phyloP scores from a whole-genome alignment of 768 basidiomycete genomes.

The Lactarius hatsudake region DNA sequence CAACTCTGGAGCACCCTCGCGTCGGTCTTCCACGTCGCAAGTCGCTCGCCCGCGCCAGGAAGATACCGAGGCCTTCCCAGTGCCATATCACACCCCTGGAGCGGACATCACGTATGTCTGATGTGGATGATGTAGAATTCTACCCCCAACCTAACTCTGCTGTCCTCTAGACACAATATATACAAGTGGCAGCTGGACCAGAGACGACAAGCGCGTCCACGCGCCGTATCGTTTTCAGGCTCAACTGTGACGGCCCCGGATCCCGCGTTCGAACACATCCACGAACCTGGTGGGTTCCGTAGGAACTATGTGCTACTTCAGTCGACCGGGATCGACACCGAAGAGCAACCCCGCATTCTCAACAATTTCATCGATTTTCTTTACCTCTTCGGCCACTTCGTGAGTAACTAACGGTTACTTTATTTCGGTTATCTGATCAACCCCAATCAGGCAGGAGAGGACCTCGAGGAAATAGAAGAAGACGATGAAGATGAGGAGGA shows the following conservation, averaged over 20 bases:
- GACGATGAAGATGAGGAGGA: slow-evolving; percentile 50
- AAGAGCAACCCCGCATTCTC: slow-evolving; percentile 48
- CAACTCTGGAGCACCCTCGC: slow-evolving; percentile 34
- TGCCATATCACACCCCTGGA: slow-evolving; percentile 82
- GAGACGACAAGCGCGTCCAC: slow-evolving; percentile 55
- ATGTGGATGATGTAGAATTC: background rate
- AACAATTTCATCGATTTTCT: slow-evolving; percentile 95
- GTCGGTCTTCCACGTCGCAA: slow-evolving; percentile 29
- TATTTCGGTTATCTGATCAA: slow-evolving; percentile 11
- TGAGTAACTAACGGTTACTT: slow-evolving; percentile 41
- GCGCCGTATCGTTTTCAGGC: slow-evolving; percentile 69
- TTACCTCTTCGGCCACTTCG: slow-evolving; percentile 94
- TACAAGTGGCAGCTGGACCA: slow-evolving; percentile 93
- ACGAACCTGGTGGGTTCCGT: slow-evolving; percentile 93
- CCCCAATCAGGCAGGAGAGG: slow-evolving; percentile 72
- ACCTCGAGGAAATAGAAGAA: slow-evolving; percentile 65
- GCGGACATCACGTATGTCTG: slow-evolving; percentile 87
- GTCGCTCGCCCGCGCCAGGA: slow-evolving; percentile 38
- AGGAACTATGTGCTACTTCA: slow-evolving; percentile 81
- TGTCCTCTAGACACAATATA: slow-evolving; percentile 64
- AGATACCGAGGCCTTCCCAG: slow-evolving; percentile 73
- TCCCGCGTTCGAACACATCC: slow-evolving; percentile 88
- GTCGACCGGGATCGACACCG: slow-evolving; percentile 54
- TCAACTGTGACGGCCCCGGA: slow-evolving; percentile 50
- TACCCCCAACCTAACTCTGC: background rate